Base-by-base conservation (phyloP, 2,329 filamentous ascomycete species). In the Aspergillus sp. region DNA sequence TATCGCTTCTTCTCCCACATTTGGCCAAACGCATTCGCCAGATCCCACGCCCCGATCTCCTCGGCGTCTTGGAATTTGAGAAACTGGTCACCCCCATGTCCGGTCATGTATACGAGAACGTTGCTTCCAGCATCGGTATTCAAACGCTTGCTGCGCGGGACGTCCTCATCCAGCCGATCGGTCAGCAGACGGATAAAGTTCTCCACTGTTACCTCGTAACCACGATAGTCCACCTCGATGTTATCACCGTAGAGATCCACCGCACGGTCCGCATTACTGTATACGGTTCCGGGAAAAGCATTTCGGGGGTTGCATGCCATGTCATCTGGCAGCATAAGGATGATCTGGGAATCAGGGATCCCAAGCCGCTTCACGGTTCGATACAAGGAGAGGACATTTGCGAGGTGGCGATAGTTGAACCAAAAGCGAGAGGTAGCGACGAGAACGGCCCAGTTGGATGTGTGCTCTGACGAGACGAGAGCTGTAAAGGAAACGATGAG, bases 1-100 rank as follows among this genome's bases (percentile, higher is more conserved):
- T 98, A 99, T 83, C 95, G 89, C 82, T 96, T 96, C 87, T 99
- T 99, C 84, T 99, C 95, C 91, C 93, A 97, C 95, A 99, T 99
- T 82, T 99, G 94, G 79, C 96, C 93, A 76, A 99, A 98, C 0
- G 95, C 95, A 77, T 99, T 92, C 5, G 96, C 95, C 60, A 99
- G 82, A 79, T 99, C 95, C 76, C 96, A 97, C 0, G 93, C 93
- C 59, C 92, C 93, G 68, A 99, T 98, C 79, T 99, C 95, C 77
- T 99, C 95, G 7, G 93, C 92, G 71, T 99, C 95, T 77, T 99
- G 95, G 73, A 99, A 99, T 77, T 99, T 99, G 62, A 99, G 80
- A 71, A 99, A 99, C 79, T 97, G 93, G 75, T 98, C 97, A 19
- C 95, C 95, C 34, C 95, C 95, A 72, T 99, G 95, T 0, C 95